Percentiles rank a stretch among this genome's conserved stretches.
Conservation (phyloP, 2,329 filamentous ascomycete species). For the Didymosphaeria variabile region DNA sequence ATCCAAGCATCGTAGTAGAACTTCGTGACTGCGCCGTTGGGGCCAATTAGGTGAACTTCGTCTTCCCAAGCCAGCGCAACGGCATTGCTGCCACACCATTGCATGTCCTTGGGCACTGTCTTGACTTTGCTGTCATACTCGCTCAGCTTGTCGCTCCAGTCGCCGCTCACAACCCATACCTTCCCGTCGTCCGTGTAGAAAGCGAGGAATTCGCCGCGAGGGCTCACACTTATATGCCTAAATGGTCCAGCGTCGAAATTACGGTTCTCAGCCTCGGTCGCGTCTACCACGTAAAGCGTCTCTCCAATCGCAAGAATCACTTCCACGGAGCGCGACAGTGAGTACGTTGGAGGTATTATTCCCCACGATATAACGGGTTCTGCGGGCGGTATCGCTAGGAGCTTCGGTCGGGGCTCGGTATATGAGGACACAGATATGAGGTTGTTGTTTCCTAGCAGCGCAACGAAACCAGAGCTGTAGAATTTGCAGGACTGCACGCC, state of each 20-base stretch:
- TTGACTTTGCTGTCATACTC: slow-evolving; percentile 90
- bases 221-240: slow-evolving; percentile 87
- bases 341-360: slow-evolving; percentile 85
- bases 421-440: slow-evolving; percentile 89
- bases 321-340: slow-evolving; percentile 91
- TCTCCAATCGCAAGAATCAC: slow-evolving; percentile 84
- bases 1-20: slow-evolving; percentile 93
- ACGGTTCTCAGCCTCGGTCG: slow-evolving; percentile 88
- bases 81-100: slow-evolving; percentile 97
- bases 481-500: slow-evolving; percentile 91
- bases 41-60: slow-evolving; percentile 92
- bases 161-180: slow-evolving; percentile 91
- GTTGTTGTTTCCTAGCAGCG: slow-evolving; percentile 86
- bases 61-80: slow-evolving; percentile 97
- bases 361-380: slow-evolving; percentile 88
- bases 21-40: slow-evolving; percentile 76
- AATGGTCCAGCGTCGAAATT: slow-evolving; percentile 93
- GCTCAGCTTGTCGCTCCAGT: slow-evolving; percentile 91
- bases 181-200: slow-evolving; percentile 85
- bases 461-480: slow-evolving; percentile 92
- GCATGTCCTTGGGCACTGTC: slow-evolving; percentile 84
- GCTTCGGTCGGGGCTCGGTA: slow-evolving; percentile 85
- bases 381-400: slow-evolving; percentile 78
- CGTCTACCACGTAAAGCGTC: slow-evolving; percentile 87
- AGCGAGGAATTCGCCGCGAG: slow-evolving; percentile 86